Base-by-base conservation (phyloP, 345 rosid genomes). In the Citrus glauca region DNA sequence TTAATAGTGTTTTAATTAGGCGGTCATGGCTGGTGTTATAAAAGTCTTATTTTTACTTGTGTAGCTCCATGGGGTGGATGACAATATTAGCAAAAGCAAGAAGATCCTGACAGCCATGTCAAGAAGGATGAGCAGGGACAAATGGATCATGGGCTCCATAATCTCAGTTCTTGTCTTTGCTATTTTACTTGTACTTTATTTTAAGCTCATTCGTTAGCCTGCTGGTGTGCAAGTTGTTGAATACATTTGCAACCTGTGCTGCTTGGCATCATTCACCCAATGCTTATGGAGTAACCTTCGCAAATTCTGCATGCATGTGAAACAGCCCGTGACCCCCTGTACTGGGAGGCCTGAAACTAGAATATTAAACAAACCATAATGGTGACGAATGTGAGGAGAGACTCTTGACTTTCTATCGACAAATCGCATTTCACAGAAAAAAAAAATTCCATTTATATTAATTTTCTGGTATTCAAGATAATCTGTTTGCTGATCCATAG, bases 11-110 rank as follows among this genome's bases (percentile, higher is more conserved):
- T 53, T 53, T 53, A 53, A 17, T 53, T 19, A 17, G 8, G 7
- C 19, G 57, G 57, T 17, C 22, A 53, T 16, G 57, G 57, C 22
- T 53, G 22, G 22, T 53, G 19, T 53, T 53, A 17, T 14, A 57
- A 73, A 7, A 20, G 10, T 35, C 7, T 57, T 19, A 28, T 80
- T 20, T 50, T 24, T 67, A 42, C 6, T 40, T 25, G 37, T 57
- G 82, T 87, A 91, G 92, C 92, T 88, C 30, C 89, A 91, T 69
- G 91, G 88, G 14, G 92, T 87, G 28, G 93, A 91, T 50, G 92
- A 85, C 77, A 86, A 87, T 74, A 76, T 90, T 11, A 84, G 88
- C 73, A 84, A 70, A 84, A 91, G 93, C 73, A 90, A 90, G 85
- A 88, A 75, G 70, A 77, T 88, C n/a, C 68, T 91, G 82, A 84